These are phyloP conservation scores for Amanita polypyramis DNA, from an alignment of 768 basidiomycete genomes.

Conservation along the genomic window DNA sequence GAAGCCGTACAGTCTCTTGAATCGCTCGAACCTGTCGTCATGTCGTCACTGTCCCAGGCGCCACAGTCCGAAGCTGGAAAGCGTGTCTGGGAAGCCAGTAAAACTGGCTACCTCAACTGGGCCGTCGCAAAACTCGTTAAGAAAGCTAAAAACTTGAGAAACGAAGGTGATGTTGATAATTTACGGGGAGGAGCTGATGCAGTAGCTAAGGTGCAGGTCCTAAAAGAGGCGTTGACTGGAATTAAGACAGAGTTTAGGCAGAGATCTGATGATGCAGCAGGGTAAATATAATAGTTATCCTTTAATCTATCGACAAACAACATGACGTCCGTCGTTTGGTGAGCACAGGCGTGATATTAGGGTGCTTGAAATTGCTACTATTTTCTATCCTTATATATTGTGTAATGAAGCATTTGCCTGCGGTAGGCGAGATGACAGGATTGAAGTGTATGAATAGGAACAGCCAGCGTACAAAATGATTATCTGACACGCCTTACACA, in stretches of 20 bases:
- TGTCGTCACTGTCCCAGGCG: constrained; percentile 27
- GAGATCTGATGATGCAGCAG: background rate
- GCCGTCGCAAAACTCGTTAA: constrained; percentile 46
- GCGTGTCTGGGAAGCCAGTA: constrained; percentile 68
- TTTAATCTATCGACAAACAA: background rate
- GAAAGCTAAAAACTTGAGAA: constrained; percentile 15
- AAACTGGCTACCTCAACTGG: constrained; percentile 72
- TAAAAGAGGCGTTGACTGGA: background rate
- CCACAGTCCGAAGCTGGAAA: constrained; percentile 58
- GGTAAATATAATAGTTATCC: background rate
- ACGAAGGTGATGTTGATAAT: constrained; percentile 10
- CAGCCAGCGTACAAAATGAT: too few species aligned
- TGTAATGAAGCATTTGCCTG: too few species aligned
- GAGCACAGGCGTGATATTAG: too few species aligned
- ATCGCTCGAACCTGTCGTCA: constrained; percentile 25
- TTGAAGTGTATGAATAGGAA: too few species aligned
- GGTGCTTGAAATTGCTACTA: too few species aligned
- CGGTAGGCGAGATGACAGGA: too few species aligned
- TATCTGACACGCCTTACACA: too few species aligned
- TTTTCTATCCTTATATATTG: too few species aligned
- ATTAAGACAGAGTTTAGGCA: background rate
- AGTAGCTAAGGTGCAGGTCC: background rate
- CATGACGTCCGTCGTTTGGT: too few species aligned
- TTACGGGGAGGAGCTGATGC: constrained; percentile 6
- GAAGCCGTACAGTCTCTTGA: constrained; percentile 39